Percentiles rank a stretch among this genome's conserved stretches.
Evolutionary conservation across 495 filamentous ascomycete genomes (phyloP).

Genomic region (Neohortaea acidophila): DNA sequence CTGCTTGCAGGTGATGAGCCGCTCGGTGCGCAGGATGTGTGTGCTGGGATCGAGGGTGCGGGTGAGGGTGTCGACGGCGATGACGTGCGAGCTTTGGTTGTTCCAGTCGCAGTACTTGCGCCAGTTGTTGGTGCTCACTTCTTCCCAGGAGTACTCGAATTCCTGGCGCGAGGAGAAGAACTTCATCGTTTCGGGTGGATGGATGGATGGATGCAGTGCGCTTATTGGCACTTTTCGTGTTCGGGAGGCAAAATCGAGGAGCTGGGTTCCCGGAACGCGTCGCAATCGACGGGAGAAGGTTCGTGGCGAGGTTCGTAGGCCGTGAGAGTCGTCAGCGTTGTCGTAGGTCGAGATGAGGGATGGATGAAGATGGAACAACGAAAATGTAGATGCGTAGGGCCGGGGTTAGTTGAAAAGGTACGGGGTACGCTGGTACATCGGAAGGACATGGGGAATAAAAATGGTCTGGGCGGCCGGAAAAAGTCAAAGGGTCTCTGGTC

Average conservation of each 20-base stretch:
- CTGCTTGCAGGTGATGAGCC: conserved; percentile 89
- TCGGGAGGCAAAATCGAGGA: neutral
- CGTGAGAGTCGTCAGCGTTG: neutral
- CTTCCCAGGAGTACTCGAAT: conserved; percentile 95
- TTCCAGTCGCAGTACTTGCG: conserved; percentile 98
- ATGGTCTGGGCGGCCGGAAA: no score
- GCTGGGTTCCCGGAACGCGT: neutral
- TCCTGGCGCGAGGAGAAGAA: conserved; percentile 77
- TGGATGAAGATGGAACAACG: neutral
- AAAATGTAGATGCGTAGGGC: no score
- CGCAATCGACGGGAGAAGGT: conserved; percentile 1
- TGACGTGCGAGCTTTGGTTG: conserved; percentile 80
- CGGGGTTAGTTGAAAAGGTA: no score
- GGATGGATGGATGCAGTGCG: conserved; percentile 2
- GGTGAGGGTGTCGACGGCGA: conserved; percentile 83
- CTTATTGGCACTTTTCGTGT: no score
- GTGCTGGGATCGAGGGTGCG: conserved; percentile 65
- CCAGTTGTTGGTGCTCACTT: conserved; percentile 99
- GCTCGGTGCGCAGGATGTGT: conserved; percentile 87
- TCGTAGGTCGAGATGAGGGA: neutral
- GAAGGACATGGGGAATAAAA: no score
- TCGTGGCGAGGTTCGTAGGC: neutral
- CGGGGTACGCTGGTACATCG: no score
- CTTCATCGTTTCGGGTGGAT: conserved; percentile 51
- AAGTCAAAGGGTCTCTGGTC: no score